Evolutionary conservation across 2,329 filamentous ascomycete species (phyloP), one percentile per base, ranked within the genome.

Genomic region (Lasiodiplodia citricola): DNA sequence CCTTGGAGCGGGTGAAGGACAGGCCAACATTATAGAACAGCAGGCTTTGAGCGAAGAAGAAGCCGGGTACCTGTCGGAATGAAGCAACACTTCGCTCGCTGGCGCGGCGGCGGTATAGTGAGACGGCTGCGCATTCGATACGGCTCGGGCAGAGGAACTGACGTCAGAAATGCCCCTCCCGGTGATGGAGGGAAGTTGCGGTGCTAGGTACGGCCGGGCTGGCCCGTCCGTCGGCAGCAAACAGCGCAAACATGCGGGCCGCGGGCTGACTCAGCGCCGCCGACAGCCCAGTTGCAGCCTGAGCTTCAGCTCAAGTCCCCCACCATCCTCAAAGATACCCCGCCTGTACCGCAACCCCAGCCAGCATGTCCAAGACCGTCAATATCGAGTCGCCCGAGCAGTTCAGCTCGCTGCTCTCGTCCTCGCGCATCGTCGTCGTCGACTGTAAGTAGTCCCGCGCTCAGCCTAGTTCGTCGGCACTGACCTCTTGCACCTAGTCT

Each of bases 381-480:
- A 74, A 81, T 69, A 82, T 84, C 70, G 76, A 79, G 51, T 83
- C 82, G 57, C 78, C 82, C 14, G 71, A 75, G 51, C 79, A 82
- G 73, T 75, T 81, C 71, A 79, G 72, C 71, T 73, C 74, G 18
- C 75, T 96, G 93, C 85, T 97, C 70, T 87, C 87, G 70, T 88
- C 87, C 67, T 94, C 92, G 41, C 88, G 87, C 72, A 88, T 97
- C 70, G 92, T 98, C 52, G 90, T 98, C 67, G 90, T 91, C 76
- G 92, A 97, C 82, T 97, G 94, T 97, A 84, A 87, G 92, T 85
- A 70, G 68, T 65, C 64, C 58, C 54, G 50, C 57, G 25, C 71
- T 74, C 73, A 68, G 70, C 51, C 57, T 25, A 16, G n/a, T 60
- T 28, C 67, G 41, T 67, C 51, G 47, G 37, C 51, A 65, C 67